Evolutionary conservation across 2,329 filamentous ascomycete genomes (phyloP).

Genomic region (Trichoderma oligosporum): DNA sequence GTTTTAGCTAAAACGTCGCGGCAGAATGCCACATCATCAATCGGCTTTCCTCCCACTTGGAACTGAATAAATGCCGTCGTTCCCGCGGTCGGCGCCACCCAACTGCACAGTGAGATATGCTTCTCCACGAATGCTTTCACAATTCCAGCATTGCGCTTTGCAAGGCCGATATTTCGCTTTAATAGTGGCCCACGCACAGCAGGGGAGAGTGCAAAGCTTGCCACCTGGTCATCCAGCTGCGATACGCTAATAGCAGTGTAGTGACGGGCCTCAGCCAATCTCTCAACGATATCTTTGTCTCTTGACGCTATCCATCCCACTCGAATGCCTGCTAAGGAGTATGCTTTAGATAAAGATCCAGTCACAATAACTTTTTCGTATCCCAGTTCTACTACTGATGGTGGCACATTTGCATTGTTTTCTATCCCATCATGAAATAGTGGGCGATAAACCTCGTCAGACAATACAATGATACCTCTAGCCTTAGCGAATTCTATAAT

Average conservation of each 20-base stretch:
- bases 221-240: slow-evolving; percentile 75
- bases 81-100: slow-evolving; percentile 71
- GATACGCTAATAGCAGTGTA: slow-evolving; percentile 86
- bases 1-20: slow-evolving; percentile 62
- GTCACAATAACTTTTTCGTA: slow-evolving; percentile 70
- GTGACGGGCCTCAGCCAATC: slow-evolving; percentile 63
- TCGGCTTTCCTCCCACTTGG: slow-evolving; percentile 52
- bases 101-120: slow-evolving; percentile 61
- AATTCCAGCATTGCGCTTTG: slow-evolving; percentile 62
- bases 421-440: slow-evolving; percentile 62
- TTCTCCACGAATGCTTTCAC: slow-evolving; percentile 65
- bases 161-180: slow-evolving; percentile 57
- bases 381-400: slow-evolving; percentile 61
- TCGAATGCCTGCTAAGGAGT: slow-evolving; percentile 75
- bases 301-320: slow-evolving; percentile 78
- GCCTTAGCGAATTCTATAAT: slow-evolving; percentile 62
- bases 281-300: slow-evolving; percentile 57
- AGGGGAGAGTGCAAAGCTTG: slow-evolving; percentile 65
- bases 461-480: slow-evolving; percentile 63
- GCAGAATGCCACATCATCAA: slow-evolving; percentile 73
- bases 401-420: slow-evolving; percentile 48
- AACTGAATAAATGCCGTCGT: slow-evolving; percentile 78
- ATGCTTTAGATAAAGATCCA: slow-evolving; percentile 82
- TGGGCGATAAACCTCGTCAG: slow-evolving; percentile 80
- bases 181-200: slow-evolving; percentile 41